Base-by-base conservation (phyloP, 1,139 yeast genomes). In the Protomyces lactucae-debilis region DNA sequence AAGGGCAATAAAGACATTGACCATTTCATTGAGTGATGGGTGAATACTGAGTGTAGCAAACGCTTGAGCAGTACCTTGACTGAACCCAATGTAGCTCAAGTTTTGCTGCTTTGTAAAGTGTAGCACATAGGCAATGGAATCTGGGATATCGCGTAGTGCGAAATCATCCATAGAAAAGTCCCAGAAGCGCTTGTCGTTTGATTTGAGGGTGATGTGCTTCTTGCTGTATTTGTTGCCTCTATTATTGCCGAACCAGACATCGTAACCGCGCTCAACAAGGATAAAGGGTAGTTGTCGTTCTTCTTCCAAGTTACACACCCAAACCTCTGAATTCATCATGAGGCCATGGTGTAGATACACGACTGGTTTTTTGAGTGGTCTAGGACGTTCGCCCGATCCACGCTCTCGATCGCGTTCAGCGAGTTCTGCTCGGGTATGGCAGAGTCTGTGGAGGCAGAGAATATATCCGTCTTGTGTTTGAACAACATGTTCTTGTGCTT, bases 191-290 rank as follows among this genome's bases (percentile, higher is more conserved):
- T 74, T 69, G 16, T 82, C 81, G 14, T 76, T 74, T 0, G 86
- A 82, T 56, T 75, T 76, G 55, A 74, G 71, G 12, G 72, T 67
- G 56, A 80, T 68, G 70, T 82, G 84, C 66, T 82, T 82, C 63
- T 85, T 79, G 28, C 93, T 85, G 76, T 90, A 90, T 76, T 90
- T 90, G 76, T 90, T 91, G 28, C 97, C 97, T 64, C 97, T 78
- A 72, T 90, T 90, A 74, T 90, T 90, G 1, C 97, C 97, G 68
- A 90, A 76, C 92, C 95, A 90, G n/a, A 90, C 96, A 72, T 90
- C 96, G 73, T 85, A 90, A 2, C 96, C 96, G 67, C 85, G 74
- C 68, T 88, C 92, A 65, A 86, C 88, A 55, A 92, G 78, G 1
- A 83, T 78, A 72, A 88, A 86, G 0, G 98, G 97, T 64, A 92